phyloP scores from a whole-genome alignment of 1,284 basidiomycete species.

The Anthracocystis walkeri region DNA sequence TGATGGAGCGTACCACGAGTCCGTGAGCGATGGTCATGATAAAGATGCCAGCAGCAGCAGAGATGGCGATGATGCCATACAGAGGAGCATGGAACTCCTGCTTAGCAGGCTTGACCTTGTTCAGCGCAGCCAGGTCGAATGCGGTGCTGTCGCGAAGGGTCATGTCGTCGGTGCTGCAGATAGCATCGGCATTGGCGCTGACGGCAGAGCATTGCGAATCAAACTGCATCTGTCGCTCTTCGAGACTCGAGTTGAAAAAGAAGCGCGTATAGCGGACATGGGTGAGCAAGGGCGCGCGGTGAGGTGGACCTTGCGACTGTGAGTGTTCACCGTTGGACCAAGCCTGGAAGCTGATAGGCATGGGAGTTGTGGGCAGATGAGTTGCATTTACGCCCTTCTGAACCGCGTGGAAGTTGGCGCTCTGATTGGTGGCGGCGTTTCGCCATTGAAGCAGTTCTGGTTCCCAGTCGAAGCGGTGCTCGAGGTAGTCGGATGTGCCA shows the following conservation, averaged over 20 bases:
- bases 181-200: slow-evolving; percentile 23
- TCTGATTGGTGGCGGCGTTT: slow-evolving; percentile 50
- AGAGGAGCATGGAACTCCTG: slow-evolving; percentile 29
- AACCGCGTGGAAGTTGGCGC: slow-evolving; percentile 40
- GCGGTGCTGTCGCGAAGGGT: slow-evolving; percentile 56
- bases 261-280: slow-evolving; percentile 58
- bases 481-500: slow-evolving; percentile 38
- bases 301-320: slow-evolving; percentile 55
- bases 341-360: slow-evolving; percentile 55
- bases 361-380: slow-evolving; percentile 44
- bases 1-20: slow-evolving; percentile 47
- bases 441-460: slow-evolving; percentile 47
- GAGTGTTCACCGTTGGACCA: slow-evolving; percentile 58
- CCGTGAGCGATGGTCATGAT: slow-evolving; percentile 57
- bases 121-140: slow-evolving; percentile 41
- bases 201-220: slow-evolving; percentile 43
- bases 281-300: slow-evolving; percentile 38
- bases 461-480: slow-evolving; percentile 64
- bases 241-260: slow-evolving; percentile 65
- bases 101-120: slow-evolving; percentile 27
- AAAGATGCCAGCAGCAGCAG: slow-evolving; percentile 51
- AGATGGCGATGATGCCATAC: slow-evolving; percentile 43
- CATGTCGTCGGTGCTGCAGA: slow-evolving; percentile 61
- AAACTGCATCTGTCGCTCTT: slow-evolving; percentile 50
- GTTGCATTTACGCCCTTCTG: slow-evolving; percentile 43